Evolutionary conservation across 371 early-diverging fungal genomes (phyloP).

Genomic region (Encephalitozoon cuniculi): DNA sequence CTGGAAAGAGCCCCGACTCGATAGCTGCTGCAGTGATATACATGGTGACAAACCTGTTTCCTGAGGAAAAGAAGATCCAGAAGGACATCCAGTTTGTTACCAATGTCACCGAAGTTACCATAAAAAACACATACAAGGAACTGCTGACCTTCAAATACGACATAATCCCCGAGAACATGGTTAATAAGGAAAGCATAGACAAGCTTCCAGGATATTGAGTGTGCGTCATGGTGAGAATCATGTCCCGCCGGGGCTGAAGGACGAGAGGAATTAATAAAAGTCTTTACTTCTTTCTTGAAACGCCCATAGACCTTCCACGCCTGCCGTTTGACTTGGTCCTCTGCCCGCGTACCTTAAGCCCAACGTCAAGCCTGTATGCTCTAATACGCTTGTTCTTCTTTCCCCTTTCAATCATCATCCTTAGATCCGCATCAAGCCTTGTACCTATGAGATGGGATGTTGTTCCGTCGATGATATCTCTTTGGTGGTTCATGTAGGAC

Average conservation of each 20-base stretch:
- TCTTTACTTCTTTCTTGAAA: conserved; percentile 80
- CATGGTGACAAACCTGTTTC: conserved; percentile 58
- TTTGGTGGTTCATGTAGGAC: conserved; percentile 94
- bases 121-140: conserved; percentile 63
- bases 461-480: conserved; percentile 82
- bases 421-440: conserved; percentile 66
- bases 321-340: conserved; percentile 95
- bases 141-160: conserved; percentile 55
- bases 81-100: conserved; percentile 60
- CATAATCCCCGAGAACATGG: conserved; percentile 55
- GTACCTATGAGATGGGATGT: conserved; percentile 83
- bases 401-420: conserved; percentile 60
- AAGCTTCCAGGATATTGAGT: conserved; percentile 48
- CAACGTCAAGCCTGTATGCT: conserved; percentile 61
- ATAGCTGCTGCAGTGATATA: conserved; percentile 62
- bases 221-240: background rate
- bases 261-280: background rate
- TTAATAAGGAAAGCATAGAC: conserved; percentile 47
- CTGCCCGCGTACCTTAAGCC: conserved; percentile 79
- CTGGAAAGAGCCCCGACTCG: conserved; percentile 62
- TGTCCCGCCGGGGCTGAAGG: background rate
- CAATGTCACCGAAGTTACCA: conserved; percentile 62
- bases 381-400: conserved; percentile 60
- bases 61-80: conserved; percentile 53
- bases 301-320: conserved; percentile 85